A percentile compares a stretch with the other conserved stretches of the same genome.
Evolutionary conservation across 306 rosid genomes (phyloP).

Genomic region (Rosa rugosa): DNA sequence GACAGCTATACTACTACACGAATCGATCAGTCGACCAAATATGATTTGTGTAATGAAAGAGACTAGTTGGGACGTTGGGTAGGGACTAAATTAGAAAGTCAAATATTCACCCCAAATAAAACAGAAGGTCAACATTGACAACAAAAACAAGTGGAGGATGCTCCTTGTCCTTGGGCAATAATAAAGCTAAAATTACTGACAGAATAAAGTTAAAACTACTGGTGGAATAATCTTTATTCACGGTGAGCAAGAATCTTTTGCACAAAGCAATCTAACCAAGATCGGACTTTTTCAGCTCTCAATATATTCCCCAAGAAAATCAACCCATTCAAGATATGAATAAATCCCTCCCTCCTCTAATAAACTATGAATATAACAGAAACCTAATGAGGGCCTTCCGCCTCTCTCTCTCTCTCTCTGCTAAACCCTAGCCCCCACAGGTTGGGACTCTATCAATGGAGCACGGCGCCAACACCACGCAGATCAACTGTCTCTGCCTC

Average conservation of each 20-base stretch:
- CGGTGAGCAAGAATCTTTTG: background rate
- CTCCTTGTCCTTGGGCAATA: background rate
- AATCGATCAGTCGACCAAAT: background rate
- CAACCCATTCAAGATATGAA: background rate
- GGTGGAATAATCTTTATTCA: background rate
- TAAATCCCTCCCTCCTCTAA: background rate
- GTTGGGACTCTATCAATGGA: too few species aligned
- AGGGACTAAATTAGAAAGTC: background rate
- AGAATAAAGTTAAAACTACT: background rate
- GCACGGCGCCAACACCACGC: too few species aligned
- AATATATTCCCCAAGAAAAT: background rate
- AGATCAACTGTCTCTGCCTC: too few species aligned
- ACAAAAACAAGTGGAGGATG: background rate
- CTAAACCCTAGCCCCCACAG: too few species aligned
- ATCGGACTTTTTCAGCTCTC: background rate
- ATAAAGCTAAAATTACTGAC: background rate
- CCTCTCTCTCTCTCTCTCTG: too few species aligned
- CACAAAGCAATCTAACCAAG: background rate
- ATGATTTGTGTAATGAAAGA: background rate
- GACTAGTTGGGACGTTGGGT: background rate
- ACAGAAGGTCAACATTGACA: background rate
- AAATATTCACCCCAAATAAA: background rate
- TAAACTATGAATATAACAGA: background rate
- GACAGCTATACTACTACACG: background rate
- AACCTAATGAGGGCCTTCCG: too few species aligned